Evolutionary conservation across 345 rosid species (phyloP).

Genomic region (Gossypium mustelinum): DNA sequence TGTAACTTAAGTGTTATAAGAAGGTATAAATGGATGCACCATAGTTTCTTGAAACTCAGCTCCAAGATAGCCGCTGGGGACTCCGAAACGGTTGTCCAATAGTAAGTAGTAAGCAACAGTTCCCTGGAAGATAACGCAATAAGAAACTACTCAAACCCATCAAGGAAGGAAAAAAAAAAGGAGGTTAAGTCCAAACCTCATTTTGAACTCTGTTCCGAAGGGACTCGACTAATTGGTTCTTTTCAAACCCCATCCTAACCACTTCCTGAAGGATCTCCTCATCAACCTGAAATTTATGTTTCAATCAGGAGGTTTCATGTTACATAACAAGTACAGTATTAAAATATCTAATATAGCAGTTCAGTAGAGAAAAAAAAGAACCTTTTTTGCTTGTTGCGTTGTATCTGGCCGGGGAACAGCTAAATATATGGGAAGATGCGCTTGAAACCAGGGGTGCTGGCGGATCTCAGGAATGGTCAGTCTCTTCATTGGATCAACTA

Average conservation of each 20-base stretch:
- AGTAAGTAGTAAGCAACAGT: conserved; percentile 87
- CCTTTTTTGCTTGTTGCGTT: conserved; percentile 73
- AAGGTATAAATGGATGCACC: conserved; percentile 36
- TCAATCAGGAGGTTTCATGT: background rate
- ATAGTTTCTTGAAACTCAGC: conserved; percentile 66
- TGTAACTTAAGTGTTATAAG: background rate
- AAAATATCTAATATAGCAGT: background rate
- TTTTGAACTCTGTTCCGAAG: conserved; percentile 70
- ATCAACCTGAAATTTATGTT: conserved; percentile 54
- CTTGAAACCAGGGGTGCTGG: conserved; percentile 85
- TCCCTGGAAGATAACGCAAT: conserved; percentile 51
- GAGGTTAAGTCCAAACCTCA: conserved; percentile 46
- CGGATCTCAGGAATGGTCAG: conserved; percentile 82
- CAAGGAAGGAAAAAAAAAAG: background rate
- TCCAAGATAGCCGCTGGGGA: conserved; percentile 68
- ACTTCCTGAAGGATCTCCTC: conserved; percentile 79
- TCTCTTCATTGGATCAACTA: conserved; percentile 88
- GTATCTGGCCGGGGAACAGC: conserved; percentile 85
- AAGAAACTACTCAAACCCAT: background rate
- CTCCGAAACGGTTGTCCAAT: conserved; percentile 68
- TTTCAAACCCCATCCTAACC: conserved; percentile 66
- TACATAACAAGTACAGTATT: background rate
- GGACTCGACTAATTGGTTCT: conserved; percentile 63
- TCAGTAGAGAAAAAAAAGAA: conserved; percentile 3
- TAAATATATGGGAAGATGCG: conserved; percentile 76